Evolutionary conservation across 768 basidiomycete genomes (phyloP).

Genomic region (Russula olivacea): DNA sequence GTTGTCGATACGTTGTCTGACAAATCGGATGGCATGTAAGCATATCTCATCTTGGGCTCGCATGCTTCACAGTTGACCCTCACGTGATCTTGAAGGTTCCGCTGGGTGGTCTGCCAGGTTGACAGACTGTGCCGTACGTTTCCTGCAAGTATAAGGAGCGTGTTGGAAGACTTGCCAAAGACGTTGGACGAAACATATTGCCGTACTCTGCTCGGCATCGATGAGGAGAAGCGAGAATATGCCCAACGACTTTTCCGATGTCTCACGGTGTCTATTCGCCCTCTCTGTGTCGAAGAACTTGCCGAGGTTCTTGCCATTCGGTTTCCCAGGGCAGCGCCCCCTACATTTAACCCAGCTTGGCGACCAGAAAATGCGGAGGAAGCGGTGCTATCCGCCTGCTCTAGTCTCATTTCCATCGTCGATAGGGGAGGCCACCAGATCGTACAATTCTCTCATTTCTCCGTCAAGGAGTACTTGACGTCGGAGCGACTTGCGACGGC

Average conservation of each 20-base stretch:
- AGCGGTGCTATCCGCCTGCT: neutral
- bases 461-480: constrained; percentile 18
- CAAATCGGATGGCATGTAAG: too few species aligned
- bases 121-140: neutral
- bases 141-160: neutral
- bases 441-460: constrained; percentile 9
- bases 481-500: neutral
- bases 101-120: constrained; percentile 5
- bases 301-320: constrained; percentile 13
- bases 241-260: constrained; percentile 3
- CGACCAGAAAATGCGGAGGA: neutral
- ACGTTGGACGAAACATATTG: constrained; percentile 2
- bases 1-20: too few species aligned
- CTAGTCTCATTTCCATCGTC: neutral
- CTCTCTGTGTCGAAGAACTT: constrained; percentile 4
- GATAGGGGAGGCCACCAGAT: neutral
- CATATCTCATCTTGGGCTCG: neutral
- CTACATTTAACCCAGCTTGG: neutral
- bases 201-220: neutral
- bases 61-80: neutral
- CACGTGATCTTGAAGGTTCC: neutral
- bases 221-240: neutral
- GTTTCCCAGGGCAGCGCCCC: neutral
- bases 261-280: neutral
- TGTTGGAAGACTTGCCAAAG: neutral